Base-by-base conservation (phyloP, 2,329 filamentous ascomycete species). In the Diaporthe helianthi region DNA sequence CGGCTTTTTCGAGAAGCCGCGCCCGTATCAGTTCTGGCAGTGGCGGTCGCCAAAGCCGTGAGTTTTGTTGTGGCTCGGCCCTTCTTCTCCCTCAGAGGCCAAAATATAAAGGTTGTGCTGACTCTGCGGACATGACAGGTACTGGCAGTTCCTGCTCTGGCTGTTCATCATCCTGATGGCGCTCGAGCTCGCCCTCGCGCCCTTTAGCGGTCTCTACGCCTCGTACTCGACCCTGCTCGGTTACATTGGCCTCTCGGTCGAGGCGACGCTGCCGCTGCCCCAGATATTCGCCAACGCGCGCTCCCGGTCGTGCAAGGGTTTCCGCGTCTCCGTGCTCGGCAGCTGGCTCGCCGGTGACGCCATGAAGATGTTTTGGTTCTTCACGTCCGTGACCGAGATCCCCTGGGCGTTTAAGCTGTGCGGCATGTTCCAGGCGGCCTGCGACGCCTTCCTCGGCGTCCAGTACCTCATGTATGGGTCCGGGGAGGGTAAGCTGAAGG, bases 301-400 rank as follows among this genome's bases (percentile, higher is more conserved):
- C 41, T 85, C 87, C 5, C 84, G 86, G 70, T 93, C 92, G 2
- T 93, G 91, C 82, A 91, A 89, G 78, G 93, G 93, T 7, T 93
- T 97, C 80, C 86, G 93, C 19, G 76, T 93, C 13, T 93, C 90
- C 8, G 90, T 97, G 5, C 82, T 96, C 69, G 87, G 84, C 33
- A 93, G 90, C 78, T 97, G 93, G 93, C 82, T 97, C 65, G 81
- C 91, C 3, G 93, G 93, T 71, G 93, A 97, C 79, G 84, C 87
- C 10, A 93, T 96, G 90, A 97, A 97, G 85, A 92, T 95, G 86
- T 92, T 93, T 76, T 91, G 89, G 89, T 96, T 95, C 82, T 91
- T 94, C 71, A 92, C 90, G 2, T 87, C 90, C 1, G 87, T 85
- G 1, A 87, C 87, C 4, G 83, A 86, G 75, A 93, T 96, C 38